Conservation (phyloP, 1,284 basidiomycete genomes). For the Malassezia cuniculi region DNA sequence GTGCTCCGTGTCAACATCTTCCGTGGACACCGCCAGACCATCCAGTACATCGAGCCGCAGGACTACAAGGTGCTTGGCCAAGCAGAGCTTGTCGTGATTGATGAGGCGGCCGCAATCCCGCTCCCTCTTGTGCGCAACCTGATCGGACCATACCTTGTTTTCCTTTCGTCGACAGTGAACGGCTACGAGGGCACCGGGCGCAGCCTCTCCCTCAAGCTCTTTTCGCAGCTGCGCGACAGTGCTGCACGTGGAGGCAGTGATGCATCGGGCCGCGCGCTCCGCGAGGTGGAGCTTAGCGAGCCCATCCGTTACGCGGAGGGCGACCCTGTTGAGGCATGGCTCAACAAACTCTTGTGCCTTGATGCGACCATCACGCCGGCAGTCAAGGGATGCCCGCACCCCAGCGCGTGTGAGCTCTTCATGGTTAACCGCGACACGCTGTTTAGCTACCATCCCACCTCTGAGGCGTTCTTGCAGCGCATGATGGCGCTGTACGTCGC, state of each 20-base stretch:
- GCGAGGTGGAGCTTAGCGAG: constrained; percentile 86
- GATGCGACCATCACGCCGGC: constrained; percentile 62
- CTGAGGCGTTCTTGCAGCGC: constrained; percentile 87
- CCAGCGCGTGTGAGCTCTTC: constrained; percentile 83
- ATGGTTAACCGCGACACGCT: constrained; percentile 91
- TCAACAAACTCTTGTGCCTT: constrained; percentile 79
- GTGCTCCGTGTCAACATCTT: constrained; percentile 94
- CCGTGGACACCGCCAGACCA: constrained; percentile 47
- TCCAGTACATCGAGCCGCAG: constrained; percentile 79
- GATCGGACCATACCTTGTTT: constrained; percentile 92
- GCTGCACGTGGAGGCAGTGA: constrained; percentile 47
- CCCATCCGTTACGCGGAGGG: constrained; percentile 83
- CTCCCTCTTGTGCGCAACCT: constrained; percentile 86
- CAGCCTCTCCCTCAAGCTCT: constrained; percentile 89
- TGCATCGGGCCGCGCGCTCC: constrained; percentile 57
- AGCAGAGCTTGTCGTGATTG: constrained; percentile 92
- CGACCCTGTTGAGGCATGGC: constrained; percentile 87
- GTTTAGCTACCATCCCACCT: constrained; percentile 93
- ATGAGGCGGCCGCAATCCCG: constrained; percentile 96
- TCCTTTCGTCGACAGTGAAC: constrained; percentile 96
- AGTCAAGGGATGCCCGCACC: constrained; percentile 56
- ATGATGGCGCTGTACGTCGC: constrained; percentile 98
- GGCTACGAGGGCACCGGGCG: constrained; percentile 98
- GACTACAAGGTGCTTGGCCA: constrained; percentile 94
- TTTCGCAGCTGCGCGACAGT: constrained; percentile 80